Evolutionary conservation across 371 early-diverging fungal species (phyloP).

Genomic region (Umbelopsis sp.): DNA sequence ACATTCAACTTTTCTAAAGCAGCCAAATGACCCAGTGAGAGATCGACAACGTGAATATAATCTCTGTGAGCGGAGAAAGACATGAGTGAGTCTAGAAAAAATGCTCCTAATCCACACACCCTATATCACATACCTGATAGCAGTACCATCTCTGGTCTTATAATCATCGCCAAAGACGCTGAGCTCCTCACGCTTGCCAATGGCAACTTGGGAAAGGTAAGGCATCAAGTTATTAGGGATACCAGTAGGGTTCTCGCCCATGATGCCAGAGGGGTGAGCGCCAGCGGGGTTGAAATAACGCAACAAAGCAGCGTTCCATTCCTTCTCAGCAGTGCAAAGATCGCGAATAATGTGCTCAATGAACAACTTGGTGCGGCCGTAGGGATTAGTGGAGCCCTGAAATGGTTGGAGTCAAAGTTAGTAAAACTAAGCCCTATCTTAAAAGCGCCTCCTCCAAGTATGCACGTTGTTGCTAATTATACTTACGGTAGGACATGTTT

Average conservation of each 20-base stretch:
- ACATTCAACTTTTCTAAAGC: slow-evolving; percentile 74
- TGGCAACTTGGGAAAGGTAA: slow-evolving; percentile 79
- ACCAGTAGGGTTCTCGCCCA: slow-evolving; percentile 89
- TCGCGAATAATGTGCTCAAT: slow-evolving; percentile 84
- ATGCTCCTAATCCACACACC: background rate
- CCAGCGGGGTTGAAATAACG: slow-evolving; percentile 93
- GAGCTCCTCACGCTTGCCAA: slow-evolving; percentile 73
- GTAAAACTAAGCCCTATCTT: too few relatives aligned
- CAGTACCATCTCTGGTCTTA: slow-evolving; percentile 87
- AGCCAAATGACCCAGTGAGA: slow-evolving; percentile 86
- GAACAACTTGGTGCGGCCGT: slow-evolving; percentile 88
- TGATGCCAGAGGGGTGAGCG: slow-evolving; percentile 83
- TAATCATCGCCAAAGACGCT: slow-evolving; percentile 86
- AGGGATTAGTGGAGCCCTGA: slow-evolving; percentile 75
- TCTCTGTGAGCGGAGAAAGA: slow-evolving; percentile 50
- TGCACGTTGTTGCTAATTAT: slow-evolving; percentile 23
- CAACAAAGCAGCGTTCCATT: slow-evolving; percentile 76
- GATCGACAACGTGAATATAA: slow-evolving; percentile 90
- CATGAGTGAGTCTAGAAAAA: background rate
- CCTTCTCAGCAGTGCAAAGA: slow-evolving; percentile 61
- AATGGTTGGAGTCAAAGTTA: background rate
- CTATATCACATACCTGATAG: slow-evolving; percentile 63
- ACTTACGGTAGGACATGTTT: slow-evolving; percentile 58
- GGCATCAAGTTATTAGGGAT: slow-evolving; percentile 92
- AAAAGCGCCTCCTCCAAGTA: slow-evolving; percentile 21